Percentiles rank a stretch among this genome's conserved stretches.
Conservation (phyloP, 1,284 basidiomycete species). For the Trichosporon inkin region DNA sequence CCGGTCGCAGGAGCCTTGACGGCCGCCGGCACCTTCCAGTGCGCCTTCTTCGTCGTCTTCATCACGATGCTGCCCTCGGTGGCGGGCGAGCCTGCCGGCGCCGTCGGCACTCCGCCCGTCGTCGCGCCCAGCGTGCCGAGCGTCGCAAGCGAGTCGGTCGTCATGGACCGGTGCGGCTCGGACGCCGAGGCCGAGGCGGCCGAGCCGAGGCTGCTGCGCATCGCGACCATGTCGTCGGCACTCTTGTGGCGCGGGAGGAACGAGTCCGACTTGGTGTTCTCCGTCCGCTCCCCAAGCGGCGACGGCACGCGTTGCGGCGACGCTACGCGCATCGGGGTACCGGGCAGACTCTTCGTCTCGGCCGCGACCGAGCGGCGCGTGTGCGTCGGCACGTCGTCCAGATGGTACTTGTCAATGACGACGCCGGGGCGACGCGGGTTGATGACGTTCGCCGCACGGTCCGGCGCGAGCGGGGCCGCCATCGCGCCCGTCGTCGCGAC, state of each 20-base stretch:
- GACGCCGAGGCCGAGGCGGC: conserved; percentile 16
- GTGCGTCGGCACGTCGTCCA: background rate
- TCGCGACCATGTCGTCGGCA: conserved; percentile 10
- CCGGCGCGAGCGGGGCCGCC: conserved; percentile 59
- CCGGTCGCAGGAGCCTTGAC: conserved; percentile 29
- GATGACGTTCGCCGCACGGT: conserved; percentile 55
- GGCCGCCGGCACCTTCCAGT: conserved; percentile 11
- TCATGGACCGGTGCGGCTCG: conserved; percentile 21
- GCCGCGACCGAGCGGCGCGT: conserved; percentile 18
- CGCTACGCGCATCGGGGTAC: conserved; percentile 17
- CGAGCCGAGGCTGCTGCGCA: background rate
- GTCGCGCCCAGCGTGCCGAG: conserved; percentile 9
- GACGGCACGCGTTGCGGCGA: conserved; percentile 24
- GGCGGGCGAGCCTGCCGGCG: background rate
- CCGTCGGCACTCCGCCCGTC: background rate
- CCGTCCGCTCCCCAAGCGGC: conserved; percentile 14
- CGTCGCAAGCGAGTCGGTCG: background rate
- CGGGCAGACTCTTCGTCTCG: background rate
- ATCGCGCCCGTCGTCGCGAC: conserved; percentile 68
- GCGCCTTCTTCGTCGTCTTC: conserved; percentile 27
- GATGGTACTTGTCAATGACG: conserved; percentile 8
- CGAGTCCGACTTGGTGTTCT: conserved; percentile 45
- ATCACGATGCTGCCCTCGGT: conserved; percentile 19
- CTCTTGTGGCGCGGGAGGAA: conserved; percentile 10
- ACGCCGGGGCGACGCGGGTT: background rate